phyloP scores from a whole-genome alignment of 495 filamentous ascomycete genomes.

The Neurospora sp. region DNA sequence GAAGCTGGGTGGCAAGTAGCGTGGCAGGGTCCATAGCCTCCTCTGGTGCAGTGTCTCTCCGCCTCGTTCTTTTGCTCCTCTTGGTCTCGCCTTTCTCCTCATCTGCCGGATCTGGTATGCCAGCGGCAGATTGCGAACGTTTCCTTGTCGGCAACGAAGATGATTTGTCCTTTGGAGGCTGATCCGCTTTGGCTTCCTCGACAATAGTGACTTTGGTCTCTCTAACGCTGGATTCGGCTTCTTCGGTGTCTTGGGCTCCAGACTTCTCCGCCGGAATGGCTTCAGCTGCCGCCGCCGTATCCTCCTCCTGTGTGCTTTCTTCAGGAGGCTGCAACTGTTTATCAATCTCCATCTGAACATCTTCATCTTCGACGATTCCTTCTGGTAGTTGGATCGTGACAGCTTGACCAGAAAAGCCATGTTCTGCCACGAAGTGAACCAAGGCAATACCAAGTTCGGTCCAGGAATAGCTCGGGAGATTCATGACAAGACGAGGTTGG shows the following conservation, averaged over 20 bases:
- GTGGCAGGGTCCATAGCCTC: constrained; percentile 60
- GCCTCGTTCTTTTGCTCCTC: constrained; percentile 74
- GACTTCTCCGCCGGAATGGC: constrained; percentile 6
- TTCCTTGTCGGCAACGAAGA: constrained; percentile 38
- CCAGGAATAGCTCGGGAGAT: constrained; percentile 27
- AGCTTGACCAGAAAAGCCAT: constrained; percentile 23
- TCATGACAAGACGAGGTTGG: constrained; percentile 40
- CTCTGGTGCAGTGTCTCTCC: constrained; percentile 64
- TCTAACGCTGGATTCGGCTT: neutral
- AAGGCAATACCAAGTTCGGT: constrained; percentile 31
- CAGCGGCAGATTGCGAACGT: constrained; percentile 54
- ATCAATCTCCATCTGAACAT: constrained; percentile 31
- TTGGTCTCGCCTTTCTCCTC: constrained; percentile 54
- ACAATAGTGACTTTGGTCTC: neutral
- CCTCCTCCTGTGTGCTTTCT: neutral
- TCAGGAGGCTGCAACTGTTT: constrained; percentile 17
- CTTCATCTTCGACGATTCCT: constrained; percentile 16
- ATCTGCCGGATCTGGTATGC: constrained; percentile 41
- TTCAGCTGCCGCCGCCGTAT: neutral
- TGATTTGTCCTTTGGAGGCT: constrained; percentile 21
- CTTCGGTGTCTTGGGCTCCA: neutral
- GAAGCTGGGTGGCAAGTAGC: constrained; percentile 60
- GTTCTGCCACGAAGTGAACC: constrained; percentile 18
- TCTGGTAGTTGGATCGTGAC: constrained; percentile 28
- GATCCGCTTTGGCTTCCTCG: constrained; percentile 6